phyloP scores from a whole-genome alignment of 208 protist species.

The Wallacemonas sp. region DNA sequence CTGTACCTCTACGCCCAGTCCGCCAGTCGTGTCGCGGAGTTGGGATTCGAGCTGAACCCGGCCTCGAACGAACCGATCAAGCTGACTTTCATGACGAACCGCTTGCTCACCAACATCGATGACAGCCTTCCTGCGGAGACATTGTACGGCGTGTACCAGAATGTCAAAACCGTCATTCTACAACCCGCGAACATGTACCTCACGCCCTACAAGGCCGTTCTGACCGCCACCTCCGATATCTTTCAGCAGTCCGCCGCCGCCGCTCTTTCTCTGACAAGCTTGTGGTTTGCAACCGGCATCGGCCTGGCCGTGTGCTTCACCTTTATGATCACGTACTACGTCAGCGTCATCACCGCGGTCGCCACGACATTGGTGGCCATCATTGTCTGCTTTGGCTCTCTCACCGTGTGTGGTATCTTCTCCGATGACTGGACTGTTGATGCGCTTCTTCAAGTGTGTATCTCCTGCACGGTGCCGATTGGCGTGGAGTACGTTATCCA shows the following conservation, averaged over 20 bases:
- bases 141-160: conserved; percentile 5
- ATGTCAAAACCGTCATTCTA: background rate
- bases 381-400: conserved; percentile 43
- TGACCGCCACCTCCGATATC: conserved; percentile 18
- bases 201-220: background rate
- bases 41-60: conserved; percentile 18
- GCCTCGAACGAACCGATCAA: background rate
- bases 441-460: conserved; percentile 47
- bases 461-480: conserved; percentile 49
- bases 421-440: conserved; percentile 32
- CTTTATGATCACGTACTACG: conserved; percentile 39
- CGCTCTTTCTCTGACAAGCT: conserved; percentile 31
- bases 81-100: conserved; percentile 22
- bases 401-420: conserved; percentile 36
- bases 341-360: conserved; percentile 34
- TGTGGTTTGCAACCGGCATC: conserved; percentile 49
- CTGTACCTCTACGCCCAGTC: conserved; percentile 40
- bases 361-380: conserved; percentile 27
- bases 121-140: background rate
- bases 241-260: conserved; percentile 26
- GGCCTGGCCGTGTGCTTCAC: conserved; percentile 37
- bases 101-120: conserved; percentile 13
- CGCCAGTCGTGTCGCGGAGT: conserved; percentile 26
- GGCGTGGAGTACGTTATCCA: conserved; percentile 54
- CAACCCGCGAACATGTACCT: background rate